Conservation (phyloP, 192 early-diverging fungal genomes). For the Endogone sp. region DNA sequence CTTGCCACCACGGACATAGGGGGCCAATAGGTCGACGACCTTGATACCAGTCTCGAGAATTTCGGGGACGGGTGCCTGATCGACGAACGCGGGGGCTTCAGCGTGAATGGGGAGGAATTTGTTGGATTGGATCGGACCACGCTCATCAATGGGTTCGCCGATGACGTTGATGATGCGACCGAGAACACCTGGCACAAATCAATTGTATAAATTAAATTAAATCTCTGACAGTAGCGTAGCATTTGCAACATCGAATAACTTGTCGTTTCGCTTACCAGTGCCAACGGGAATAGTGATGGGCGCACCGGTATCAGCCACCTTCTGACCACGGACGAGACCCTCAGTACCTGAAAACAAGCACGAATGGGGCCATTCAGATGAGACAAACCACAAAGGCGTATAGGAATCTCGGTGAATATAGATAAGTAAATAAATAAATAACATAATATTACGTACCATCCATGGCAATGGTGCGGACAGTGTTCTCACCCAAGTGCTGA, state of each 20-base stretch:
- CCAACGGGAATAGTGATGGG: slow-evolving; percentile 93
- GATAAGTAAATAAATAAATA: too few species aligned
- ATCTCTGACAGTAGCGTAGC: too few species aligned
- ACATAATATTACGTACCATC: slow-evolving; percentile 99
- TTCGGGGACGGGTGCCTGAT: slow-evolving; percentile 93
- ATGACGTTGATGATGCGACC: slow-evolving; percentile 99
- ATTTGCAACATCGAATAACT: too few species aligned
- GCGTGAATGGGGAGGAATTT: slow-evolving; percentile 86
- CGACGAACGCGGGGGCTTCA: slow-evolving; percentile 89
- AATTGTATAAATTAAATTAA: too few species aligned
- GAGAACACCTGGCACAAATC: slow-evolving; percentile 61
- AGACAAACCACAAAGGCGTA: background rate
- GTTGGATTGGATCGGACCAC: slow-evolving; percentile 93
- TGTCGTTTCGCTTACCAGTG: slow-evolving; percentile 34
- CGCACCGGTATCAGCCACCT: slow-evolving; percentile 87
- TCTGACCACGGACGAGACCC: slow-evolving; percentile 93
- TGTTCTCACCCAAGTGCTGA: slow-evolving; percentile 98
- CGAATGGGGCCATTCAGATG: background rate
- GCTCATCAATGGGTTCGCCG: slow-evolving; percentile 97
- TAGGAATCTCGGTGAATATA: too few species aligned
- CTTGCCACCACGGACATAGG: slow-evolving; percentile 97
- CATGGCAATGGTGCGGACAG: slow-evolving; percentile 99
- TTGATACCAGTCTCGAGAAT: slow-evolving; percentile 98
- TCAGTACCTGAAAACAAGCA: slow-evolving; percentile 2
- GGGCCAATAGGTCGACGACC: slow-evolving; percentile 97